Conservation (phyloP, 306 rosid species). For the Carpinus fangiana region DNA sequence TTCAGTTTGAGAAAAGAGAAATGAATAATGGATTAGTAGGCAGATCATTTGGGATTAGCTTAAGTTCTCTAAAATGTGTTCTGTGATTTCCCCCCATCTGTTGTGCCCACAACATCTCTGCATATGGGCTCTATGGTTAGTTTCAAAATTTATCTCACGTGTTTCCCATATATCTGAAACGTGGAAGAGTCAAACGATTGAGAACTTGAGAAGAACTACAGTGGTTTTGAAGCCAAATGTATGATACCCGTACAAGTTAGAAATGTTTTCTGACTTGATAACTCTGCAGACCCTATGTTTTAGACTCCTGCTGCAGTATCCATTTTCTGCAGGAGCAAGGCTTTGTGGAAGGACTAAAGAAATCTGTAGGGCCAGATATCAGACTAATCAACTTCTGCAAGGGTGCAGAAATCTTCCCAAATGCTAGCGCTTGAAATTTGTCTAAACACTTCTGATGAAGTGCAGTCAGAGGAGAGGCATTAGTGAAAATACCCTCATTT, state of each 20-base stretch:
- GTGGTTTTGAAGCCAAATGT: not conserved
- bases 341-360: not conserved
- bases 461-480: not conserved
- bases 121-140: not conserved
- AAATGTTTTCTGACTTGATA: not conserved
- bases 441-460: not conserved
- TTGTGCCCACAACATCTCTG: not conserved
- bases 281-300: not conserved
- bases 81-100: not conserved
- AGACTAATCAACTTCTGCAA: not conserved
- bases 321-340: not conserved
- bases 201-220: not conserved
- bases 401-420: not conserved
- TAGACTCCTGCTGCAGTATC: not conserved
- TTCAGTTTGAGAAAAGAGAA: too few relatives aligned
- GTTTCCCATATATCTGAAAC: too few relatives aligned
- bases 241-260: not conserved
- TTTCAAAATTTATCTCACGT: not conserved
- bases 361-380: constrained; percentile 1
- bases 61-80: not conserved
- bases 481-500: not conserved
- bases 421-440: not conserved
- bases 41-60: too few relatives aligned
- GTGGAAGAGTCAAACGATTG: too few relatives aligned
- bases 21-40: too few relatives aligned